Conservation (phyloP, 2,329 filamentous ascomycete genomes). For the Colletotrichum godetiae region DNA sequence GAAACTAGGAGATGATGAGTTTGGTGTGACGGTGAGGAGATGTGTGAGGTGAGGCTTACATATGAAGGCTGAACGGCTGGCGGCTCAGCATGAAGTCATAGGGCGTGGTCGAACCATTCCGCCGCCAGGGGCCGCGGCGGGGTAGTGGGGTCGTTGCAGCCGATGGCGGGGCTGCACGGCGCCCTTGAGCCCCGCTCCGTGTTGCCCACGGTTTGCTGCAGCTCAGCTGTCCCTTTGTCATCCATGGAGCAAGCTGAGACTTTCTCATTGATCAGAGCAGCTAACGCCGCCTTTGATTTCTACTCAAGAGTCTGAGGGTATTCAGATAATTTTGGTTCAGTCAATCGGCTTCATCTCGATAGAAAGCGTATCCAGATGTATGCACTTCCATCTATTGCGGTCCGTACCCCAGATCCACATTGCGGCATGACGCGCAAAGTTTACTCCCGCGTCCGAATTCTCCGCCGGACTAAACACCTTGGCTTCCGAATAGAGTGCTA, state of each 20-base stretch:
- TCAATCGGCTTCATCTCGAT: too few species aligned
- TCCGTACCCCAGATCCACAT: neutral
- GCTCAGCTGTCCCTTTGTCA: neutral
- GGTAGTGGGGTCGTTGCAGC: slow-evolving; percentile 18
- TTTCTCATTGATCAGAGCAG: too few species aligned
- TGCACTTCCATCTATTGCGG: neutral
- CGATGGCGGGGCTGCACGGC: slow-evolving; percentile 25
- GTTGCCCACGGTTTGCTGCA: neutral
- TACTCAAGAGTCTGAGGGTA: too few species aligned
- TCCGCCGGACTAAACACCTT: neutral
- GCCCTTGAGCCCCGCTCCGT: slow-evolving; percentile 3
- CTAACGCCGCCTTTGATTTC: too few species aligned
- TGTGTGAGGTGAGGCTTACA: neutral
- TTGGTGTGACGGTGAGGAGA: neutral
- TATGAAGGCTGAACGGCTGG: neutral
- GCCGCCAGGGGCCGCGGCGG: slow-evolving; percentile 18
- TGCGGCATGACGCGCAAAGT: neutral
- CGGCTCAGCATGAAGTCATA: slow-evolving; percentile 29
- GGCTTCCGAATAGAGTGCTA: neutral
- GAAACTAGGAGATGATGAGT: neutral
- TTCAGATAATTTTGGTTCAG: too few species aligned
- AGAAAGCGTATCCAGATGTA: neutral
- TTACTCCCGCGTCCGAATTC: neutral
- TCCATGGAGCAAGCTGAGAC: too few species aligned
- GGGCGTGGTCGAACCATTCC: slow-evolving; percentile 1